These are phyloP conservation scores for Claviceps humidiphila DNA, from an alignment of 2,329 filamentous ascomycete genomes.

Conservation along the genomic window DNA sequence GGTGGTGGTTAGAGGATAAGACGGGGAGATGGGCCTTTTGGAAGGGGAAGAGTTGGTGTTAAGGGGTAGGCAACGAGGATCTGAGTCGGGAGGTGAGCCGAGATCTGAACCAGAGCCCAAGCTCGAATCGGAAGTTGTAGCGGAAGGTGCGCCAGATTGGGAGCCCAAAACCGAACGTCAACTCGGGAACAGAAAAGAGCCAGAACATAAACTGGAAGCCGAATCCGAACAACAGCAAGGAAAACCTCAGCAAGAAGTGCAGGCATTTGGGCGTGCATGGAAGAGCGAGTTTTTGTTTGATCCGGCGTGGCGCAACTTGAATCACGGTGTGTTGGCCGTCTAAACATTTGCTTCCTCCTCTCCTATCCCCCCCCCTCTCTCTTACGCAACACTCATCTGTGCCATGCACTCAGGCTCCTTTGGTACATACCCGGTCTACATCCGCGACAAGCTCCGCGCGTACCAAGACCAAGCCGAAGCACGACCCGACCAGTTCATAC, in stretches of 20 bases:
- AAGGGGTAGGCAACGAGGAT: too few species aligned
- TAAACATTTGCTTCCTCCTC: too few species aligned
- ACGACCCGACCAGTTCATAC: conserved; percentile 63
- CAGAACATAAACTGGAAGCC: background rate
- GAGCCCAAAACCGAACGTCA: too few species aligned
- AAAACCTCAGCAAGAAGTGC: background rate
- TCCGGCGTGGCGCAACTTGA: conserved; percentile 56
- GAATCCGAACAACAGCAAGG: background rate
- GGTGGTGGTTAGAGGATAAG: too few species aligned
- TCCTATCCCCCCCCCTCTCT: background rate
- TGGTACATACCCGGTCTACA: conserved; percentile 54
- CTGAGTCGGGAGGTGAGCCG: too few species aligned
- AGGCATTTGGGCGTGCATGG: conserved; percentile 25
- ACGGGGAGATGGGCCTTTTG: too few species aligned
- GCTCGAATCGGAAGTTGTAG: too few species aligned
- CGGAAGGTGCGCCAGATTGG: too few species aligned
- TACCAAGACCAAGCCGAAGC: conserved; percentile 56
- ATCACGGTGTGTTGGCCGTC: conserved; percentile 47
- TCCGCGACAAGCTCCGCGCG: conserved; percentile 46
- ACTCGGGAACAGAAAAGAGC: background rate
- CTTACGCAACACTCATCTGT: background rate
- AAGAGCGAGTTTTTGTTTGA: conserved; percentile 57
- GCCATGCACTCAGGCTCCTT: conserved; percentile 49
- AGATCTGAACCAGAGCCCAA: too few species aligned
- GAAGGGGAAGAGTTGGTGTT: too few species aligned